These are phyloP conservation scores for Candida peoriensis DNA, from an alignment of 805 yeast species.

Conservation along the genomic window DNA sequence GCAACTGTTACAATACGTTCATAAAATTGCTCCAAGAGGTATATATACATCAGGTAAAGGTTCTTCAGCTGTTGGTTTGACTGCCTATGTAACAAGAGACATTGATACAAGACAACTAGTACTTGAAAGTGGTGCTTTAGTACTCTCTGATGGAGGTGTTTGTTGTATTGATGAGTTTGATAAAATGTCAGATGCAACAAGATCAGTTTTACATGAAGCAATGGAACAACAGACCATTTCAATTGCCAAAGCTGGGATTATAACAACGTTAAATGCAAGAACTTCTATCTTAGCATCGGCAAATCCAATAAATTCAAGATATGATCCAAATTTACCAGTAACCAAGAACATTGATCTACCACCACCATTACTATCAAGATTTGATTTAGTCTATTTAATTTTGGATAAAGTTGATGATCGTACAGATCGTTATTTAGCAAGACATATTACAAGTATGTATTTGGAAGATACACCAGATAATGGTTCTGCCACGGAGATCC, in stretches of 20 bases:
- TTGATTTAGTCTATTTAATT: conserved; percentile 88
- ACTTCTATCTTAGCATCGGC: conserved; percentile 96
- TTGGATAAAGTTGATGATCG: conserved; percentile 88
- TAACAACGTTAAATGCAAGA: conserved; percentile 93
- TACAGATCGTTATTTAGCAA: conserved; percentile 80
- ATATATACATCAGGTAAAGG: conserved; percentile 98
- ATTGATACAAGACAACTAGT: conserved; percentile 90
- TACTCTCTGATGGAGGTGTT: conserved; percentile 94
- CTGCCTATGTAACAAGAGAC: conserved; percentile 95
- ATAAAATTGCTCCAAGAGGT: conserved; percentile 96
- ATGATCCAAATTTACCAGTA: conserved; percentile 92
- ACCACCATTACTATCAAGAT: conserved; percentile 91
- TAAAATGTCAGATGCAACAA: conserved; percentile 90
- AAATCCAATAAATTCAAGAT: conserved; percentile 92
- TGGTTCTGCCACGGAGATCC: conserved; percentile 59
- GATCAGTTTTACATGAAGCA: conserved; percentile 95
- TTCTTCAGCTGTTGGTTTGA: conserved; percentile 97
- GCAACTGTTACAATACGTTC: conserved; percentile 90
- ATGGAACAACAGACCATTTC: conserved; percentile 99
- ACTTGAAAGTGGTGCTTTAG: conserved; percentile 93
- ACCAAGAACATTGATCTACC: conserved; percentile 94
- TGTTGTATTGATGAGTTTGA: conserved; percentile 99
- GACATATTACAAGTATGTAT: conserved; percentile 87
- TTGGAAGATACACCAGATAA: conserved; percentile 79
- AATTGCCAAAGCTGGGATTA: conserved; percentile 97